Evolutionary conservation across 306 rosid genomes (phyloP).

Genomic region (Fagus crenata): DNA sequence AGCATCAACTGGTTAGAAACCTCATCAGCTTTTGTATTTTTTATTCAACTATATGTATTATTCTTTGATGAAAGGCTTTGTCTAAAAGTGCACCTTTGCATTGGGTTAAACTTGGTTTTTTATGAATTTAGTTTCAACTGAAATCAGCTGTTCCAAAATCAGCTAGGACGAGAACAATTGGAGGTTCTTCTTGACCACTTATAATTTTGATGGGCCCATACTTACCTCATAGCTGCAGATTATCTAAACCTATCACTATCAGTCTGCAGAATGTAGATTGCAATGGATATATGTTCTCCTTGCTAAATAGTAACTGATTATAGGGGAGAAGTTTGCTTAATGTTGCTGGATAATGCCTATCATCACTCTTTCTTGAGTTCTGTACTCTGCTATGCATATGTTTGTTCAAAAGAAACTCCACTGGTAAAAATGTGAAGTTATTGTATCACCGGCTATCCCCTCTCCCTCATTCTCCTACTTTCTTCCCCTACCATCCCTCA

Average conservation of each 20-base stretch:
- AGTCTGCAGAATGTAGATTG: too few species aligned
- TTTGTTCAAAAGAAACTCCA: background rate
- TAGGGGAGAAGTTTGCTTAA: background rate
- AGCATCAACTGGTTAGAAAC: conserved; percentile 66
- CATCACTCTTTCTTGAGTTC: background rate
- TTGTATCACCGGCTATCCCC: background rate
- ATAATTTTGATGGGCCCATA: background rate
- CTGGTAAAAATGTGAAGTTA: background rate
- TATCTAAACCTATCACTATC: too few species aligned
- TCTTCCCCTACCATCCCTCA: background rate
- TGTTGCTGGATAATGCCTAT: background rate
- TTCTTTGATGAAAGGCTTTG: background rate
- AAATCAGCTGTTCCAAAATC: background rate
- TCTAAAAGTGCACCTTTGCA: background rate
- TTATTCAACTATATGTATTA: background rate
- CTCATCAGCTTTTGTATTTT: conserved; percentile 1
- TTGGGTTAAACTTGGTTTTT: background rate
- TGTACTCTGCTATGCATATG: background rate
- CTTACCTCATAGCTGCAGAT: too few species aligned
- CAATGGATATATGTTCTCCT: background rate
- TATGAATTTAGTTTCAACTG: background rate
- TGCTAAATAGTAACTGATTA: background rate
- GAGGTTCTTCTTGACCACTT: background rate
- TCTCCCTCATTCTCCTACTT: background rate
- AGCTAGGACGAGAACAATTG: background rate